Conservation (phyloP, 306 rosid genomes). For the Malus asiatica region DNA sequence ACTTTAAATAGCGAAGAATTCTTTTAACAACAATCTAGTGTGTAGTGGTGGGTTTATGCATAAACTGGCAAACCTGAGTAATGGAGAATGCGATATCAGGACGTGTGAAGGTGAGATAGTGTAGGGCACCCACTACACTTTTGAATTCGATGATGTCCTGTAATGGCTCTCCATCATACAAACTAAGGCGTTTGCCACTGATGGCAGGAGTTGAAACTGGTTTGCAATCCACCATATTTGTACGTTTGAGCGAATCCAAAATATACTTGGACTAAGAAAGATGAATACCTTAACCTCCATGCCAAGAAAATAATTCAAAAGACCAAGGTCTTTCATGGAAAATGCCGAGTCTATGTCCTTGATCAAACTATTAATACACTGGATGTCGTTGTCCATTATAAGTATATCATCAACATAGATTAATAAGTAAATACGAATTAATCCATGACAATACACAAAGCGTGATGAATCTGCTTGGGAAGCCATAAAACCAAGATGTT, state of each 20-base stretch:
- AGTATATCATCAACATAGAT: neutral
- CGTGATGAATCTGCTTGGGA: neutral
- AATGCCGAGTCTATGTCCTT: neutral
- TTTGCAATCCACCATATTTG: neutral
- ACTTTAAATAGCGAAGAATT: neutral
- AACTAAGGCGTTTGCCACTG: neutral
- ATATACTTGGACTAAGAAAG: neutral
- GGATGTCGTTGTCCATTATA: neutral
- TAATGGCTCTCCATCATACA: neutral
- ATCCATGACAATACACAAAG: neutral
- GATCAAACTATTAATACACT: neutral
- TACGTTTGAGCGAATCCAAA: neutral
- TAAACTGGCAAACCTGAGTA: neutral
- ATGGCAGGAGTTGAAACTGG: neutral
- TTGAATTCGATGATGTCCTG: neutral
- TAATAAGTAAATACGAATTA: neutral
- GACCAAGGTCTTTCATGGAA: slow-evolving; percentile 2
- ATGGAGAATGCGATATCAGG: neutral
- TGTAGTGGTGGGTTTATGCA: neutral
- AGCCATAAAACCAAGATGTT: neutral
- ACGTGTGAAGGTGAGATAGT: neutral
- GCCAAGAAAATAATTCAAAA: neutral
- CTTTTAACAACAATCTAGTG: neutral
- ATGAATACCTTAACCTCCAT: neutral
- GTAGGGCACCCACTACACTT: neutral